Evolutionary conservation across 164 flowering plant genomes (phyloP), one percentile per base, ranked within the genome.

Genomic region (Dillenia suffruticosa): DNA sequence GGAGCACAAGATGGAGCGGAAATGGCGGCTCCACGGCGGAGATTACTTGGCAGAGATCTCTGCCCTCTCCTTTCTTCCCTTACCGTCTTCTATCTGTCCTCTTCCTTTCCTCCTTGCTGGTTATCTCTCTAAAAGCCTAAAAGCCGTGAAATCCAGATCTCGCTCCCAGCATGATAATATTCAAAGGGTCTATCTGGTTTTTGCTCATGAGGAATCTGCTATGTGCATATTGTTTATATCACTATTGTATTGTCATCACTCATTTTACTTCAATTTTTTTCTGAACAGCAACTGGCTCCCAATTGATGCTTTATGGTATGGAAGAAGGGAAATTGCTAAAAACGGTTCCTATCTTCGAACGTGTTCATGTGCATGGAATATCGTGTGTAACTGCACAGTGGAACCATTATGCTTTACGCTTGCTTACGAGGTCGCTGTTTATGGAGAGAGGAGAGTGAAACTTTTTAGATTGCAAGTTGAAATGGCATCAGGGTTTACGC

Each of bases 21-120:
- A 40, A 22, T 75, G 84, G 80, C 62, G 70, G 16, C 70, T 88
- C 9, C 64, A 62, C 26, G 64, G 77, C 64, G 79, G 96, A 0
- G 76, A 76, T 45, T 95, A 92, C 79, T 71, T 95, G 1, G 97
- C 97, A 54, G 99, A 95, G 65, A 81, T 95, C 56, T 89, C 97
- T 24, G 96, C 99, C 14, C 86, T 95, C 17, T 88, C 85, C 64
- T 86, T 92, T 17, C 81, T 91, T 61, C 83, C 75, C 56, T 73
- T 76, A 1, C 90, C 92, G 50, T 56, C 76, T 22, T 77, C 72
- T 40, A 45, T 82, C 45, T 83, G 84, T 51, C 76, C 88, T 46
- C 76, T 81, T 54, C 97, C 97, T 57, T 76, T 73, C 59, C 93
- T 94, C 44, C 84, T 91, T 32, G 91, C 90, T 12, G 97, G 97